Base-by-base conservation (phyloP, 2,329 filamentous ascomycete genomes). In the Botrytis squamosa region DNA sequence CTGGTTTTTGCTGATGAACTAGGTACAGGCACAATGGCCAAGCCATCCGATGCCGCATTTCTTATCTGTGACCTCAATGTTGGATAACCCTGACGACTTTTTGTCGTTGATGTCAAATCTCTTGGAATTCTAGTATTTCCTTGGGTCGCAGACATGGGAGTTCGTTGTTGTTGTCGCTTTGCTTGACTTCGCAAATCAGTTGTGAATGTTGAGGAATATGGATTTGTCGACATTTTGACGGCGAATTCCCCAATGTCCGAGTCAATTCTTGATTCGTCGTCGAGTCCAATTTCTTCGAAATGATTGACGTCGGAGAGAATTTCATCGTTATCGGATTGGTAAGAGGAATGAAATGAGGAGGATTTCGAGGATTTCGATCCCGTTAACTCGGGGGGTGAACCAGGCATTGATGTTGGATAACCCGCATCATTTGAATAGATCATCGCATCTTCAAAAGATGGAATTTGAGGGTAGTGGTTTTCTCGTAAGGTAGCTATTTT, bases 241-340 rank as follows among this genome's bases (percentile, higher is more conserved):
- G 74, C 75, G 67, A 81, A 81, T 29, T 80, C 77, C 18, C 77
- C 77, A 72, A 79, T 79, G 55, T 80, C 78, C 1, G 74, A 70
- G 71, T 81, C 79, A 10, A 75, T 74, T 40, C 79, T 75, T 22
- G 71, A 85, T 79, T 94, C 91, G 78, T 93, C 91, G 75, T 94
- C 92, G 44, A 98, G 89, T 20, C 92, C 93, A 81, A 98, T 97
- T 77, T 98, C 95, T 82, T 98, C 95, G 79, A 98, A 98, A 82
- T 98, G 91, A 76, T 90, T 90, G 74, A 92, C 88, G 80, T 97
- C 93, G 70, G 90, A 87, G 64, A 93, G 85, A 69, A 90, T 87
- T 77, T 87, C 89, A 80, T 91, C 90, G 78, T 93, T 92, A 79
- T 94, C 92, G 79, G 89, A 85, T 70, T 91, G 92, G 75, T 89